Evolutionary conservation across 257 asterid genomes (phyloP), one percentile per base, ranked within the genome.

Genomic region (Nicotiana otophora): DNA sequence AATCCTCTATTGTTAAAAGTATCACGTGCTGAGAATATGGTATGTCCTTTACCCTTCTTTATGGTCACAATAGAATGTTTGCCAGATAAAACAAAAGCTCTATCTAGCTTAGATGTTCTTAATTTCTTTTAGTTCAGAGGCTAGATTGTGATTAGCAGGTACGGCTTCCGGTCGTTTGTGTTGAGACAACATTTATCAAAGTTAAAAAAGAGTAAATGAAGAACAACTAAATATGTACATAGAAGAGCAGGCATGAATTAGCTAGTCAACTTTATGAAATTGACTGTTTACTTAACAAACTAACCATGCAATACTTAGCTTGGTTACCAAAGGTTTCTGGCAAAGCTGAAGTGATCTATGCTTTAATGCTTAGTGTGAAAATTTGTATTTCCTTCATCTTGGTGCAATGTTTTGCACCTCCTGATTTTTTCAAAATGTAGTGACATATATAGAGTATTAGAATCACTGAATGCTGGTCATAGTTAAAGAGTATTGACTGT

Each of bases 11-110:
- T 17, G 57, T 53, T 86, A 80, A 82, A 74, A 26, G 57, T 86
- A 42, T 84, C 82, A 70, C 82, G 82, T 51, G 80, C 87, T 67
- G 84, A 83, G 81, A 84, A 80, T 83, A 82, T 86, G 90, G 90
- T 86, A 88, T 81, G 6, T 70, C 77, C 55, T 75, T 68, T 15
- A 31, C 16, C 46, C 23, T 10, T 30, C 20, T 81, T 55, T 75
- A 42, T 64, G 62, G 62, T 19, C 28, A 58, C 28, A 58, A 19
- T 17, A 19, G 63, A 19, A 19, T 58, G 63, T 58, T 19, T 7
- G 11, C 20, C 58, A 53, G 19, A 53, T 58, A 19, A 57, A 17
- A 58, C 26, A 7, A 58, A 58, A 58, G 63, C 63, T 58, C 63
- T 57, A 30, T 14, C 81, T 48, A 39, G n/a, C 39, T 12, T 76